Evolutionary conservation across 495 filamentous ascomycete species (phyloP), one percentile per base, ranked within the genome.

Genomic region (Penicillium cosmopolitanum): DNA sequence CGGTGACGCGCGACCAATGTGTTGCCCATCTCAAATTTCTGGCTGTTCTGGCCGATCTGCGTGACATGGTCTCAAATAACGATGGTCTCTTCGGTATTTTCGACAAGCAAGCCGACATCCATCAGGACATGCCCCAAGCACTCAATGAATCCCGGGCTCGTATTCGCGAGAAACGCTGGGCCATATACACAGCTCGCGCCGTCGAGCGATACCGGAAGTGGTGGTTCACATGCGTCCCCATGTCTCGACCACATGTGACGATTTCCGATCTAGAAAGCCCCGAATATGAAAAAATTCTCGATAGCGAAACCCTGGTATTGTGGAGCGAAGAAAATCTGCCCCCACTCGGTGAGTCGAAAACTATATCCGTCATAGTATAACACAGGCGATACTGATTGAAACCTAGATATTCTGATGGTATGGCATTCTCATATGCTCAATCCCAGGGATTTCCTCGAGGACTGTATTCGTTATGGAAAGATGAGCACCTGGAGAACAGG

Each of bases 361-460:
- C 8, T 16, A 36, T 43, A 15, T 16, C 35, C 35, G 9, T 15
- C 5, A 42, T 16, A 12, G 4, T 10, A 51, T 43, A 12, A 40
- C 12, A 8, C 1, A 5, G 46, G 7, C 13, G 18, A 33, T 21
- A 47, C 34, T 33, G 38, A 53, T 6, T 40, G 42, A 23, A 21
- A 51, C 48, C 23, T 62, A 85, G 91, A 96, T 68, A 86, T 96
- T 4, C 71, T 96, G 44, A 91, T 96, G 90, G 90, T 96, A 0
- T 93, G 89, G 90, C 92, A 96, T 71, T 77, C 89, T 4, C 90
- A 91, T 65, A 86, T 91, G 84, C 82, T 96, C 5, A 95, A 93
- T 60, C 92, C 92, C 3, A 76, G 89, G 42, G 75, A 76, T 52
- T 96, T 86, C 64, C 80, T 91, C 3, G 92, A 96, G 63, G 92